A percentile compares a stretch with the other conserved stretches of the same genome.
These are phyloP conservation scores for Solanum hybrid DNA, from an alignment of 305 asterid species.

Conservation along the genomic window DNA sequence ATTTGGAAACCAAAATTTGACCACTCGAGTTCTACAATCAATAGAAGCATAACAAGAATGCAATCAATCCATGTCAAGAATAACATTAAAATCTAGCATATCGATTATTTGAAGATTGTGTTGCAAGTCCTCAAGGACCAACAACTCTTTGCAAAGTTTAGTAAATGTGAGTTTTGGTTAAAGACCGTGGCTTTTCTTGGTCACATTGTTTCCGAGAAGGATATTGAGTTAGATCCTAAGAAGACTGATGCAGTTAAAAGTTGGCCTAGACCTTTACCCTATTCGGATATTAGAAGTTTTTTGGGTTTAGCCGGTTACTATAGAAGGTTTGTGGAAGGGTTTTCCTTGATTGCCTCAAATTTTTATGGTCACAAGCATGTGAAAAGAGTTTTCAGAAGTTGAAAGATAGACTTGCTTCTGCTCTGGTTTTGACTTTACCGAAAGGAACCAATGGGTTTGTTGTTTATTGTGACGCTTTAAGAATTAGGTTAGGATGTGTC, in stretches of 20 bases:
- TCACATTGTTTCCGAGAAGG: background rate
- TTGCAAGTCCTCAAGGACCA: background rate
- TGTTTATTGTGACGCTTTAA: background rate
- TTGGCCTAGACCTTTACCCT: background rate
- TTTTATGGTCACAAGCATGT: background rate
- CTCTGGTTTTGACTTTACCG: background rate
- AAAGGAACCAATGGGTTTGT: background rate
- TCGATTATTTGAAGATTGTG: background rate
- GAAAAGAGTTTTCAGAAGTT: background rate
- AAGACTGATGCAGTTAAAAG: background rate
- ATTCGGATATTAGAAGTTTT: background rate
- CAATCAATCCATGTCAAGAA: background rate
- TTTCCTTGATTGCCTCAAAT: background rate
- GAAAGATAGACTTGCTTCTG: background rate
- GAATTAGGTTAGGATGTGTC: background rate
- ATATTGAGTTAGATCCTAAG: background rate
- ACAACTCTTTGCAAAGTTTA: background rate
- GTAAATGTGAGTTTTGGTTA: background rate
- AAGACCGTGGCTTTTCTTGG: background rate
- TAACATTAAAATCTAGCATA: background rate
- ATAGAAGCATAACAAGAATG: background rate
- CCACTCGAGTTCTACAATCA: background rate
- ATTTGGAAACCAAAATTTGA: background rate
- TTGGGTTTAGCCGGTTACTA: background rate
- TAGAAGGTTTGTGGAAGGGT: background rate